Base-by-base conservation (phyloP, 106 monocot species). In the Allium sativum region DNA sequence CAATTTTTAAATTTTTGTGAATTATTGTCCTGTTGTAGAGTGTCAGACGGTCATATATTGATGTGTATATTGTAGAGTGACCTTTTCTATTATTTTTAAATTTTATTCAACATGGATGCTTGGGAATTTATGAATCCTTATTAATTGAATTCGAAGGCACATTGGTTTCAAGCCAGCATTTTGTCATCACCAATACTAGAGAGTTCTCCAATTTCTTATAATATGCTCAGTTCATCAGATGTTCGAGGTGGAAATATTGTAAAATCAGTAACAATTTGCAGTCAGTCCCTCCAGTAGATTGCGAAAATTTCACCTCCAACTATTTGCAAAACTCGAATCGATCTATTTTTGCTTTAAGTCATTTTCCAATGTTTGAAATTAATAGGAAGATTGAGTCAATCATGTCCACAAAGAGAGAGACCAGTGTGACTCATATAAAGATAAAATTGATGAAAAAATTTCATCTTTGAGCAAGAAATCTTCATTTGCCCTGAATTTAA, bases 341-440 rank as follows among this genome's bases (percentile, higher is more conserved):
- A 67, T 16, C 40, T 12, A 17, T 16, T 45, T 69, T 42, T 20
- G 65, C 76, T 40, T 50, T 61, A 56, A 31, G 42, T 9, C 68
- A 76, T 50, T 81, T 77, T 45, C 76, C 81, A 13, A 73, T 65
- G 76, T 76, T 72, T 48, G 68, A 68, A 20, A 69, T 76, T 18
- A 81, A 76, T 52, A 40, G 48, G 48, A 82, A 78, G 63, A 65
- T 74, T 10, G 70, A 63, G 52, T 54, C 58, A 16, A 67, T 67
- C 18, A 53, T 70, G 51, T 70, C 62, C 52, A 66, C 63, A 42
- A 76, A 47, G 56, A 67, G 58, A 42, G 66, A 8, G 40, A 52
- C 61, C 54, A 31, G 48, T 18, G 48, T 18, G 22, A 61, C 14
- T 41, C 54, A 10, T 46, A 46, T 52, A 20, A 21, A 61, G 66